Evolutionary conservation across 2,329 filamentous ascomycete genomes (phyloP), one percentile per base, ranked within the genome.

Genomic region (Xylariaceae sp.): DNA sequence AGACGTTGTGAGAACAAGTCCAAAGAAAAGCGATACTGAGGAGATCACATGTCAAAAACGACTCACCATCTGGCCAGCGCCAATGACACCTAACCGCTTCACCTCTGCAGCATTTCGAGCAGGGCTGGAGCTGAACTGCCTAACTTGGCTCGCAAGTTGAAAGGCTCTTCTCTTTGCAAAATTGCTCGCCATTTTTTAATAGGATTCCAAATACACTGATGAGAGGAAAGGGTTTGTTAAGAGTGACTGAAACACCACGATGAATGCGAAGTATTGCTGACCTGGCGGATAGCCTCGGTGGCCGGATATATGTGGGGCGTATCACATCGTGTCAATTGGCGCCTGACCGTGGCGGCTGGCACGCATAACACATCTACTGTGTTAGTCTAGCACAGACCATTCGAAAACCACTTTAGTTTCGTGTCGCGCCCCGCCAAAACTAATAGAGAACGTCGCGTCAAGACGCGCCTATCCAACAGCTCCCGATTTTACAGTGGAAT

Each of bases 51-150:
- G 64, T 50, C 41, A 55, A 53, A 24, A 17, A 31, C n/a, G 39
- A 24, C 73, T 58, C 66, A 94, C 89, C 89, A 97, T 96, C 63
- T 97, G 92, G 18, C 92, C 92, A 37, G 90, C 89, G 50, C 92
- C 92, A 57, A 98, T 74, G 34, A 98, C 90, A 57, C 90, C 92
- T 29, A 98, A 69, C 51, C 78, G 83, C 69, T 89, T 94, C 46
- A 98, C 82, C 57, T 89, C 79, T 40, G 81, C 78, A 44, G 78
- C 78, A 53, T 69, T 59, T 30, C 74, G 71, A 31, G 71, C 67
- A 31, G 78, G 64, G 27, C 76, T 79, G 23, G 80, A 81, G 68
- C 84, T 89, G 67, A 94, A 94, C 55, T 63, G 66, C 54, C 83
- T 67, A 38, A 61, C 51, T 44, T 69, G 67, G 38, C 64, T 61